These are phyloP conservation scores for Clarireedia monteithiana DNA, from an alignment of 2,329 filamentous ascomycete species.

Conservation along the genomic window DNA sequence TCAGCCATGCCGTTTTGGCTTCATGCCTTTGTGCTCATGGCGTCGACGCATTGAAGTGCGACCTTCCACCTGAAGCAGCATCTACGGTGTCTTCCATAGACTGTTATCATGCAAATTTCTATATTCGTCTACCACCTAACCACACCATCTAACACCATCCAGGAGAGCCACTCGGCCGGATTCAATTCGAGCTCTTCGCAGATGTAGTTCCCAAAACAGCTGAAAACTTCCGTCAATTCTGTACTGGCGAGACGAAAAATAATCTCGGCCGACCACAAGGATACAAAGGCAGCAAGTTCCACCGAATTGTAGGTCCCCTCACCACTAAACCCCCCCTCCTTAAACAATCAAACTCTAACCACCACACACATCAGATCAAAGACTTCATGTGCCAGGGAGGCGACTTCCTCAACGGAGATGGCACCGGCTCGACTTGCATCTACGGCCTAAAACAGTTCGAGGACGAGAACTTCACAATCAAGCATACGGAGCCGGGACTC, in stretches of 20 bases:
- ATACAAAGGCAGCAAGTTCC: conserved; percentile 92
- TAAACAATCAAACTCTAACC: neutral
- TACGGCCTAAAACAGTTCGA: conserved; percentile 79
- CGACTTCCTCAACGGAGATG: conserved; percentile 90
- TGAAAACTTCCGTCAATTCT: conserved; percentile 96
- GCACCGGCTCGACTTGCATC: conserved; percentile 80
- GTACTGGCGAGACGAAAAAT: conserved; percentile 86
- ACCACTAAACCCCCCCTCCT: neutral
- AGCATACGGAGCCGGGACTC: conserved; percentile 72
- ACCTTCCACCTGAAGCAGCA: no score
- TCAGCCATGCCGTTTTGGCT: no score
- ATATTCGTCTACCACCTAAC: neutral
- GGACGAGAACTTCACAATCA: conserved; percentile 81
- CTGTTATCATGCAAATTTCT: neutral
- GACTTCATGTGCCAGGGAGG: conserved; percentile 98
- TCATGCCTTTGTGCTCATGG: no score
- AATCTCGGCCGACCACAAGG: conserved; percentile 71
- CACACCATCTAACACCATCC: conserved; percentile 9
- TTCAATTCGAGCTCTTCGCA: conserved; percentile 86
- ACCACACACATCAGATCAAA: conserved; percentile 56
- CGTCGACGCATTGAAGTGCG: no score
- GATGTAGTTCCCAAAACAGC: conserved; percentile 79
- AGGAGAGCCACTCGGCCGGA: conserved; percentile 80
- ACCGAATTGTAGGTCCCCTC: conserved; percentile 65
- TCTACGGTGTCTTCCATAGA: no score